A percentile compares a stretch with the other conserved stretches of the same genome.
Conservation (phyloP, 331 rosid genomes). For the Pyrus hybrid region DNA sequence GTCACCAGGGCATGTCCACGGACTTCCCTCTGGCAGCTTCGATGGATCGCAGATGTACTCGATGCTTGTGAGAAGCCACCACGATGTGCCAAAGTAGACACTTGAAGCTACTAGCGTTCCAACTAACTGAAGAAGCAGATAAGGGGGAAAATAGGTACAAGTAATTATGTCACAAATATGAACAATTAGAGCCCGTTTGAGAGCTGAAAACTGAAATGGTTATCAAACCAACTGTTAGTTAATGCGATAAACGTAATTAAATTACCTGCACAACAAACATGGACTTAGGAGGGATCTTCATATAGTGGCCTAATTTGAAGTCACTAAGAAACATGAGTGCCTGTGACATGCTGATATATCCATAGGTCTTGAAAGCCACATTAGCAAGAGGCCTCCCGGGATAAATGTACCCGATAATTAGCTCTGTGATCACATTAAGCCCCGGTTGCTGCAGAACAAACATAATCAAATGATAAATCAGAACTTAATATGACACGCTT, state of each 20-base stretch:
- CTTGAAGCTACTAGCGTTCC: conserved; percentile 65
- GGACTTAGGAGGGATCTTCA: conserved; percentile 80
- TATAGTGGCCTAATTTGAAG: conserved; percentile 87
- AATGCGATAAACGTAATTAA: neutral
- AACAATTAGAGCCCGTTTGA: neutral
- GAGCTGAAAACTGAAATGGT: neutral
- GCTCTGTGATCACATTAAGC: conserved; percentile 69
- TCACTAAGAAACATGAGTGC: conserved; percentile 51
- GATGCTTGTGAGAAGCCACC: conserved; percentile 66
- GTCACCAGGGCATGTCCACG: conserved; percentile 85
- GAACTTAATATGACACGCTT: neutral
- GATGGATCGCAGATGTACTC: conserved; percentile 43
- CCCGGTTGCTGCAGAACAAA: conserved; percentile 60
- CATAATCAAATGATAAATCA: neutral
- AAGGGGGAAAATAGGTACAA: neutral
- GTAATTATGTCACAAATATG: neutral
- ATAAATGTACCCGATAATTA: conserved; percentile 57
- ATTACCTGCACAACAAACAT: conserved; percentile 70
- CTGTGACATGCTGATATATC: conserved; percentile 73
- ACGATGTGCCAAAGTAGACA: conserved; percentile 65
- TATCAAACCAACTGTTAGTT: neutral
- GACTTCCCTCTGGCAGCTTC: conserved; percentile 53
- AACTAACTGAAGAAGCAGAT: conserved; percentile 31
- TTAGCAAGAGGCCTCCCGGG: conserved; percentile 89
- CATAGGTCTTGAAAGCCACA: conserved; percentile 81